Percentiles rank a stretch among this genome's conserved stretches.
phyloP scores from a whole-genome alignment of 2,329 filamentous ascomycete genomes.

The Dichotomopilus funicola region DNA sequence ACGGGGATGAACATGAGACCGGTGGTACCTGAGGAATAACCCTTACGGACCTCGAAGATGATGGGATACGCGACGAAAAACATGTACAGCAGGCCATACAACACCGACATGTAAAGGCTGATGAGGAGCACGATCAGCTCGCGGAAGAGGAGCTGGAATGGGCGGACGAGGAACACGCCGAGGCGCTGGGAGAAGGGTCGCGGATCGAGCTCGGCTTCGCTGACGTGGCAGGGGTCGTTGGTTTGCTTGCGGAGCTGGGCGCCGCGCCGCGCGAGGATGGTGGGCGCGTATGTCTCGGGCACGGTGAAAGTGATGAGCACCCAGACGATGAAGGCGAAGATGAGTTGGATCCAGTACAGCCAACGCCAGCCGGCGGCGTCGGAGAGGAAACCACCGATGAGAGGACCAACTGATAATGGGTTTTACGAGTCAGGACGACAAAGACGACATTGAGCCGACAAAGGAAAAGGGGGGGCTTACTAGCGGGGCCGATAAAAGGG shows the following conservation, averaged over 20 bases:
- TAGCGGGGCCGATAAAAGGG: slow-evolving; percentile 74
- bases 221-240: slow-evolving; percentile 61
- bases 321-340: slow-evolving; percentile 64
- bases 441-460: background rate
- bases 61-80: slow-evolving; percentile 66
- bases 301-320: slow-evolving; percentile 79
- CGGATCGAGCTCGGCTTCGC: slow-evolving; percentile 72
- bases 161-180: slow-evolving; percentile 68
- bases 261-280: slow-evolving; percentile 64
- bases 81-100: slow-evolving; percentile 71
- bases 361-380: slow-evolving; percentile 70
- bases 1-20: slow-evolving; percentile 85
- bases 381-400: slow-evolving; percentile 69
- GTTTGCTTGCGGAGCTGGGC: slow-evolving; percentile 64
- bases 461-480: slow-evolving; percentile 28
- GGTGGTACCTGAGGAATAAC: slow-evolving; percentile 65
- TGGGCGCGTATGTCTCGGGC: slow-evolving; percentile 81
- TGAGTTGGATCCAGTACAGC: slow-evolving; percentile 83
- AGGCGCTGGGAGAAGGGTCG: slow-evolving; percentile 64
- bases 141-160: slow-evolving; percentile 76
- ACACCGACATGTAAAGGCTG: slow-evolving; percentile 76
- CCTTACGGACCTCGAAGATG: slow-evolving; percentile 73
- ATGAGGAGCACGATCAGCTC: slow-evolving; percentile 84
- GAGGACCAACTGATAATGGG: slow-evolving; percentile 49
- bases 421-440: slow-evolving; percentile 4